These are phyloP conservation scores for Curvularia eragrostidis DNA, from an alignment of 2,329 filamentous ascomycete genomes.

Conservation along the genomic window DNA sequence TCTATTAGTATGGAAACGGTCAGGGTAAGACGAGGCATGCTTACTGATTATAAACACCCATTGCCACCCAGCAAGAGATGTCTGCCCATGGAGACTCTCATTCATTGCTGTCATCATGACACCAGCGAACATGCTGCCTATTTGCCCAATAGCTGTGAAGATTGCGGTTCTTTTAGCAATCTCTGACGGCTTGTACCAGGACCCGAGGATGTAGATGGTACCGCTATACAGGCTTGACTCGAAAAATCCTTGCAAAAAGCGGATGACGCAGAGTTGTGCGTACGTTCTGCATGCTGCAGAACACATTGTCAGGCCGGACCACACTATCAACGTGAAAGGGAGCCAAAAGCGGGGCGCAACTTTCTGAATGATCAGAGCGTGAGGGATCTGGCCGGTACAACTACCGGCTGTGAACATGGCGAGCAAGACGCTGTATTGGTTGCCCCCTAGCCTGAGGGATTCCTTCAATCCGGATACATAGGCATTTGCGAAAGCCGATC, in stretches of 20 bases:
- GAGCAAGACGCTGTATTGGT: slow-evolving; percentile 40
- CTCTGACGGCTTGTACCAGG: slow-evolving; percentile 38
- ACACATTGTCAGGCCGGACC: slow-evolving; percentile 41
- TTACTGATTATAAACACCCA: slow-evolving; percentile 42
- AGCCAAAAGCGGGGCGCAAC: slow-evolving; percentile 40
- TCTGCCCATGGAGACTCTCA: slow-evolving; percentile 28
- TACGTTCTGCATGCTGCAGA: slow-evolving; percentile 39
- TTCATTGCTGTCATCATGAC: slow-evolving; percentile 46
- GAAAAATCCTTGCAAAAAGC: slow-evolving; percentile 39
- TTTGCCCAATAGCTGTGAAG: slow-evolving; percentile 40
- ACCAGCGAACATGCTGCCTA: slow-evolving; percentile 43
- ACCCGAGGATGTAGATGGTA: slow-evolving; percentile 41
- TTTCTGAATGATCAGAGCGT: slow-evolving; percentile 40
- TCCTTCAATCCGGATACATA: slow-evolving; percentile 42
- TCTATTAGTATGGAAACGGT: slow-evolving; percentile 10
- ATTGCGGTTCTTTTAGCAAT: slow-evolving; percentile 42
- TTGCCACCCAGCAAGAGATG: slow-evolving; percentile 36
- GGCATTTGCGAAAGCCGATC: slow-evolving; percentile 39
- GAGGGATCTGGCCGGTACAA: slow-evolving; percentile 40
- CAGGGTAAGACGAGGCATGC: background rate
- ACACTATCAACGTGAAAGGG: slow-evolving; percentile 36
- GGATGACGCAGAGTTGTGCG: slow-evolving; percentile 33
- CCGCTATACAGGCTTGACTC: slow-evolving; percentile 40
- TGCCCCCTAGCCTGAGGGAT: slow-evolving; percentile 30
- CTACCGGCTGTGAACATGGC: slow-evolving; percentile 40